Conservation (phyloP, 139 green algal genomes). For the Micractinium conductrix region DNA sequence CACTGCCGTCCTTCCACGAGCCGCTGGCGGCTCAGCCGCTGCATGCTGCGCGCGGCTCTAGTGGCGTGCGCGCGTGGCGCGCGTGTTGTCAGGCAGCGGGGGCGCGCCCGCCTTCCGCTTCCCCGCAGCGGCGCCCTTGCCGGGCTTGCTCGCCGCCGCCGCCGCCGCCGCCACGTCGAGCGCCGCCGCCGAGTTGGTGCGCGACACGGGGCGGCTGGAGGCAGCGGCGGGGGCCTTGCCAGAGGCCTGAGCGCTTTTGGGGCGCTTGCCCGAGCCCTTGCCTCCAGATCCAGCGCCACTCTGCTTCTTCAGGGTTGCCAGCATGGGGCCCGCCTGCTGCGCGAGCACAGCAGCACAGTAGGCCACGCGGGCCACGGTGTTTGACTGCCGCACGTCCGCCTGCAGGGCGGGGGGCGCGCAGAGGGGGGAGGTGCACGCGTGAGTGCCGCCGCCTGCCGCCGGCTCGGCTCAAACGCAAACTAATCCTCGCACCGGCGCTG, state of each 20-base stretch:
- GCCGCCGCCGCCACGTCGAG: neutral
- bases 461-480: too few relatives aligned
- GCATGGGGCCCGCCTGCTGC: slow-evolving; percentile 21
- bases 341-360: slow-evolving; percentile 39
- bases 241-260: too few relatives aligned
- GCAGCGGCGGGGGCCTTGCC: neutral
- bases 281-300: neutral
- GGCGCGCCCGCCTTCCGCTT: slow-evolving; percentile 29
- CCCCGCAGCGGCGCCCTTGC: neutral
- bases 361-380: slow-evolving; percentile 29
- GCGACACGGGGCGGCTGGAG: slow-evolving; percentile 6
- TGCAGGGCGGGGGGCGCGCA: neutral
- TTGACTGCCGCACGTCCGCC: slow-evolving; percentile 19
- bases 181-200: neutral
- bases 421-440: neutral
- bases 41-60: too few relatives aligned
- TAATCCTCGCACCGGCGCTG: too few relatives aligned
- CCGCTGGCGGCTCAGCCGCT: too few relatives aligned
- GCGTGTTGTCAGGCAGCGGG: slow-evolving; percentile 2
- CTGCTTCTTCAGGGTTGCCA: neutral
- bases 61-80: neutral
- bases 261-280: neutral
- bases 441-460: too few relatives aligned
- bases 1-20: too few relatives aligned
- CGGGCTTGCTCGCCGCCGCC: neutral